Evolutionary conservation across 1,284 basidiomycete species (phyloP).

Genomic region (Takashimella koratensis): DNA sequence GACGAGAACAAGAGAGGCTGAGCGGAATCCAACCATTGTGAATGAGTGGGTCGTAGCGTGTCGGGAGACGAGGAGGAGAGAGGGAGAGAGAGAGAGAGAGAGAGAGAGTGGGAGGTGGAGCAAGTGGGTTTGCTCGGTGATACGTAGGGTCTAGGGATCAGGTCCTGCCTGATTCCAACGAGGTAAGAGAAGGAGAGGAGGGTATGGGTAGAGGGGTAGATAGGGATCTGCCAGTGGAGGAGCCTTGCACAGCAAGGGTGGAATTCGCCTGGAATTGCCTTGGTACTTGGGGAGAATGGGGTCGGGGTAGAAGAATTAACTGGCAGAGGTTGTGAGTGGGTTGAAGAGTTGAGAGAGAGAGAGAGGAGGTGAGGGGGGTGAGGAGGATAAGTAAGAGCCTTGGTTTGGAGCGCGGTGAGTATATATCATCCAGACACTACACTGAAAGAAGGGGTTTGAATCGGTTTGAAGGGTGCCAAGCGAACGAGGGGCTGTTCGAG

Average conservation of each 20-base stretch:
- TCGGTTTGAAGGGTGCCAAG: too few relatives aligned
- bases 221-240: neutral
- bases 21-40: conserved; percentile 27
- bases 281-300: too few relatives aligned
- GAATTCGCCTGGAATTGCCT: neutral
- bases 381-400: too few relatives aligned
- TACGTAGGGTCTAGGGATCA: neutral
- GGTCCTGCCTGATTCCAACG: neutral
- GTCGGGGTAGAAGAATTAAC: too few relatives aligned
- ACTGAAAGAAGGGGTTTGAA: too few relatives aligned
- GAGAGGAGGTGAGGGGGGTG: too few relatives aligned
- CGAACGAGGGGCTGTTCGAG: too few relatives aligned
- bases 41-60: neutral
- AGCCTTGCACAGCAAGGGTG: neutral
- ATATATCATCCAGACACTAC: too few relatives aligned
- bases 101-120: neutral
- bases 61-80: neutral
- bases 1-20: conserved; percentile 18
- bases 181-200: neutral
- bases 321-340: too few relatives aligned
- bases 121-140: too few relatives aligned
- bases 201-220: neutral
- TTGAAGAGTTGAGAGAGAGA: too few relatives aligned
- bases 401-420: too few relatives aligned
- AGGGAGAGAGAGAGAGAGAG: neutral